Conservation (phyloP, 257 asterid genomes). For the Solanum paucissectum region DNA sequence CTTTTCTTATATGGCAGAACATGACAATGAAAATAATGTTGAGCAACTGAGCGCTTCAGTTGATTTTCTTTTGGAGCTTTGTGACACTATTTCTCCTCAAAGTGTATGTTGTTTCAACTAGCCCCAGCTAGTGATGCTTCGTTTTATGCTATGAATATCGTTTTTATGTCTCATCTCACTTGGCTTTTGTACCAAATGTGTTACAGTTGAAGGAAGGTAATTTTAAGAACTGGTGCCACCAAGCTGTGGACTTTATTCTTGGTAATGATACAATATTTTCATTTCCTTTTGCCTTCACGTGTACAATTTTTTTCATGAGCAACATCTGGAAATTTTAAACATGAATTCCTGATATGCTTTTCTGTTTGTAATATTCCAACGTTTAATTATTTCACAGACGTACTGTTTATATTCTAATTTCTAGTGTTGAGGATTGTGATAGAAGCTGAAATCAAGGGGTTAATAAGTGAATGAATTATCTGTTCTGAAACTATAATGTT, state of each 20-base stretch:
- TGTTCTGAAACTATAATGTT: neutral
- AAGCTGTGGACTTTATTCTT: constrained; percentile 80
- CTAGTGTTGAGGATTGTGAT: neutral
- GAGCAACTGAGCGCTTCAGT: constrained; percentile 71
- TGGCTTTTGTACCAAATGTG: neutral
- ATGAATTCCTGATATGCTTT: neutral
- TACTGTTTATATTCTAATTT: neutral
- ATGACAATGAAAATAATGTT: constrained; percentile 28
- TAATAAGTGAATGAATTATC: neutral
- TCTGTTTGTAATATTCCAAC: neutral
- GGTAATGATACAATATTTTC: constrained; percentile 23
- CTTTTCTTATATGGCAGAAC: constrained; percentile 25
- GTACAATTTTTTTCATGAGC: neutral
- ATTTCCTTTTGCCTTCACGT: neutral
- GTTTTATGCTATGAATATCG: neutral
- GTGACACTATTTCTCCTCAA: constrained; percentile 41
- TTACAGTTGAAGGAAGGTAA: constrained; percentile 49
- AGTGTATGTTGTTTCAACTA: constrained; percentile 32
- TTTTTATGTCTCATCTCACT: neutral
- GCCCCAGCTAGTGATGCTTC: neutral
- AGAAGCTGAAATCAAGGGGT: neutral
- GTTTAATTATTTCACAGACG: neutral
- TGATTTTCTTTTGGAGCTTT: constrained; percentile 91
- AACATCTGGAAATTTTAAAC: neutral
- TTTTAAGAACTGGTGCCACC: constrained; percentile 82